These are phyloP conservation scores for Cynanchum wilfordii DNA, from an alignment of 257 asterid species.

Conservation along the genomic window DNA sequence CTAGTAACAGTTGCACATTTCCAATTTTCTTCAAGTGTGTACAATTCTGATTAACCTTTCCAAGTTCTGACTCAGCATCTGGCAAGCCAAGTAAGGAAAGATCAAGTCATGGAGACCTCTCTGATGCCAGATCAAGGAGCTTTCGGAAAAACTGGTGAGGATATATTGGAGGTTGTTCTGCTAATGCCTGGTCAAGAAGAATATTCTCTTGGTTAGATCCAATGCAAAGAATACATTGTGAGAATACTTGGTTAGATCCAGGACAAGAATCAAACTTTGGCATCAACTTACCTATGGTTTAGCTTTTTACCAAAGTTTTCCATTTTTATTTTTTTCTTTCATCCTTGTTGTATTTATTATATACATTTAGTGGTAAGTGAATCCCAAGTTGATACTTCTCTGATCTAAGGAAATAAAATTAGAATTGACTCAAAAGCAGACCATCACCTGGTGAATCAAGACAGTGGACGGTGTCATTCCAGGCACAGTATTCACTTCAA, in stretches of 20 bases:
- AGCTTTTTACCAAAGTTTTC: neutral
- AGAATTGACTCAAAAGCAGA: constrained; percentile 3
- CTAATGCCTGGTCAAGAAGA: constrained; percentile 52
- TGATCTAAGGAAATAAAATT: neutral
- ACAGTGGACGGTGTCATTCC: constrained; percentile 98
- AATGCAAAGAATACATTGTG: too few species aligned
- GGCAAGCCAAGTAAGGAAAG: neutral
- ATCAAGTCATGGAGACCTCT: constrained; percentile 11
- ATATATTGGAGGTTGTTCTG: constrained; percentile 75
- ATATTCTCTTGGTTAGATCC: neutral
- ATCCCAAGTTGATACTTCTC: neutral
- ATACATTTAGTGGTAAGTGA: neutral
- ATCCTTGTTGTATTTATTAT: neutral
- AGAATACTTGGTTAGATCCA: neutral
- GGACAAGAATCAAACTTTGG: neutral
- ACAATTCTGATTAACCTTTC: neutral
- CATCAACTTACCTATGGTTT: neutral
- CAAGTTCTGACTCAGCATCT: neutral
- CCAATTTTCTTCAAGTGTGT: neutral
- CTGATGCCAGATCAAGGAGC: constrained; percentile 63
- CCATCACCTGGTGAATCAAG: constrained; percentile 74
- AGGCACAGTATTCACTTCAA: constrained; percentile 84
- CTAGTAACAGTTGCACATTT: neutral
- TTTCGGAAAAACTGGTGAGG: constrained; percentile 77
- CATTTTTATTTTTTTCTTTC: neutral